Percentiles rank a stretch among this genome's conserved stretches.
Evolutionary conservation across 75 land plant species (phyloP).

Genomic region (Chamaecyparis obtusa): DNA sequence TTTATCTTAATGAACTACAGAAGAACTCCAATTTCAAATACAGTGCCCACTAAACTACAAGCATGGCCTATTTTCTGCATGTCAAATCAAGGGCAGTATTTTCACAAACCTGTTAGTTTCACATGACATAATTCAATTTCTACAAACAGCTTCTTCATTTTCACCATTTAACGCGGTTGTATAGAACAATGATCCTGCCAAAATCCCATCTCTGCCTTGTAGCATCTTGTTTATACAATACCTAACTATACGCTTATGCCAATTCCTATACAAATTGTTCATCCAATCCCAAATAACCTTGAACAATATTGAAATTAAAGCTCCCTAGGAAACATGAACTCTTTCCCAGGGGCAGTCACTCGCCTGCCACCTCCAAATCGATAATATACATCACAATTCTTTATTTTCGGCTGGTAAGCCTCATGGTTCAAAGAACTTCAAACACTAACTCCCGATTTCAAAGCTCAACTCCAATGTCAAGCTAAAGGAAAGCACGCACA

Average conservation of each 20-base stretch:
- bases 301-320: background rate
- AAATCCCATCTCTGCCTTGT: constrained; percentile 1
- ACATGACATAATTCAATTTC: constrained; percentile 10
- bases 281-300: background rate
- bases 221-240: constrained; percentile 7
- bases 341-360: background rate
- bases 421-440: background rate
- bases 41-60: constrained; percentile 9
- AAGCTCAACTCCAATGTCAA: background rate
- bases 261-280: background rate
- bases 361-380: background rate
- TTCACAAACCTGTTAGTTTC: constrained; percentile 11
- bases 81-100: constrained; percentile 4
- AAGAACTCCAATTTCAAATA: constrained; percentile 12
- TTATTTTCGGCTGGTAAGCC: background rate
- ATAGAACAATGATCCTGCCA: background rate
- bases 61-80: constrained; percentile 9
- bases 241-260: background rate
- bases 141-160: constrained; percentile 3
- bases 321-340: background rate
- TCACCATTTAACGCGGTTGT: background rate
- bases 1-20: constrained; percentile 8
- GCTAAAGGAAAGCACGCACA: background rate
- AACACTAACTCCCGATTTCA: background rate
- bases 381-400: background rate